These are phyloP conservation scores for Leccinellum luteum DNA, from an alignment of 768 basidiomycete species.

Conservation along the genomic window DNA sequence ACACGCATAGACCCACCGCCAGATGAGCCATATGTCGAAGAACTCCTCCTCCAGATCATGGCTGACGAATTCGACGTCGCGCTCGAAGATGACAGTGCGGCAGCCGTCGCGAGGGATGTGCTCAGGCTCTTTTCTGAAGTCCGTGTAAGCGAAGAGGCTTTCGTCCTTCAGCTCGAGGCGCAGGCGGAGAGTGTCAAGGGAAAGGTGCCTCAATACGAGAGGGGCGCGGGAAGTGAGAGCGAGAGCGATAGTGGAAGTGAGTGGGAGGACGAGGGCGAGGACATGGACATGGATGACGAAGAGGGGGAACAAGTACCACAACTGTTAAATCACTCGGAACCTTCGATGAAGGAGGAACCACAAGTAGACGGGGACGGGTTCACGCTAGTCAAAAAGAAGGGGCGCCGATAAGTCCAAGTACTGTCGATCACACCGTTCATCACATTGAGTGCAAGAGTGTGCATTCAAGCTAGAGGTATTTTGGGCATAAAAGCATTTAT, in stretches of 20 bases:
- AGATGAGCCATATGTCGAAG: constrained; percentile 78
- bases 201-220: constrained; percentile 51
- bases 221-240: constrained; percentile 30
- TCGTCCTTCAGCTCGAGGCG: constrained; percentile 62
- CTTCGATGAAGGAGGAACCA: no score
- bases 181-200: constrained; percentile 57
- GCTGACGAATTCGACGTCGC: constrained; percentile 82
- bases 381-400: constrained; percentile 67
- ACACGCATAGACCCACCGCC: constrained; percentile 22
- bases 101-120: constrained; percentile 69
- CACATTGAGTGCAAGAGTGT: neutral
- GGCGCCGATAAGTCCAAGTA: constrained; percentile 34
- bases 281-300: constrained; percentile 2
- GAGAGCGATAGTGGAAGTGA: constrained; percentile 46
- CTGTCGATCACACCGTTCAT: neutral
- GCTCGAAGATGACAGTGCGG: constrained; percentile 83
- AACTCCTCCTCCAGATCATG: constrained; percentile 79
- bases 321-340: constrained; percentile 51
- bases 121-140: constrained; percentile 64
- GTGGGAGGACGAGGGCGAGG: constrained; percentile 38
- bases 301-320: constrained; percentile 47
- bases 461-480: constrained; percentile 24
- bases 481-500: constrained; percentile 7
- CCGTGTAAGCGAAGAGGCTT: constrained; percentile 41
- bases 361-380: constrained; percentile 94